Evolutionary conservation across 148 eudicot species (phyloP), one percentile per base, ranked within the genome.

Genomic region (Salicornia ramosissima): DNA sequence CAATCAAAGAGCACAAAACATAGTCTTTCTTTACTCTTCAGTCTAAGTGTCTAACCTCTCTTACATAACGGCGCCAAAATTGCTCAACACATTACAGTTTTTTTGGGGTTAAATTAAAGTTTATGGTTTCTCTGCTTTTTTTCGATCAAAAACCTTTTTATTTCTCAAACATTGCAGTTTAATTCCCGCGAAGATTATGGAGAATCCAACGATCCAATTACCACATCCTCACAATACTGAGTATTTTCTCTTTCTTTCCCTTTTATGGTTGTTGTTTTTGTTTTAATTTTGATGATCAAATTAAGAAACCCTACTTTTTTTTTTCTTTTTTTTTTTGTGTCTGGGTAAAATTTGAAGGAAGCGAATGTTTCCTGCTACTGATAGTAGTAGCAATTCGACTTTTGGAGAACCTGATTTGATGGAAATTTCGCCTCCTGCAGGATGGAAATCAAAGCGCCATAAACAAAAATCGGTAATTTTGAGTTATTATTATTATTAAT

Each of bases 401-500:
- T 74, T 31, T 42, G 63, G 79, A 46, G 86, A 86, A 26, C 75
- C 80, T 19, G 86, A 86, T 43, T 81, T 86, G 10, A 74, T 83
- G 16, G 89, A 86, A 65, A 86, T 86, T 61, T 63, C 86, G 49
- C 83, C 83, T 28, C 89, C 86, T 11, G 13, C 65, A 46, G 50
- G 68, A 36, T 80, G 84, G 70, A 80, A 78, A 65, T 71, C 78
- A 3, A 82, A 73, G 50, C 54, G 72, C 46, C 64, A 59, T 5
- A 78, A 80, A 56, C 78, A 71, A 33, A 82, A 82, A 15, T 78
- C 75, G 87, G 85, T 83, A 65, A 78, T 49, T 67, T 72, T 50
- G n/a, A n/a, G n/a, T n/a, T n/a, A n/a, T n/a, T n/a, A n/a, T n/a
- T n/a, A n/a, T n/a, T n/a, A n/a, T 15, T 36, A 11, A n/a, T 31